Conservation (phyloP, 495 filamentous ascomycete species). For the Aspergillus bridgeri region DNA sequence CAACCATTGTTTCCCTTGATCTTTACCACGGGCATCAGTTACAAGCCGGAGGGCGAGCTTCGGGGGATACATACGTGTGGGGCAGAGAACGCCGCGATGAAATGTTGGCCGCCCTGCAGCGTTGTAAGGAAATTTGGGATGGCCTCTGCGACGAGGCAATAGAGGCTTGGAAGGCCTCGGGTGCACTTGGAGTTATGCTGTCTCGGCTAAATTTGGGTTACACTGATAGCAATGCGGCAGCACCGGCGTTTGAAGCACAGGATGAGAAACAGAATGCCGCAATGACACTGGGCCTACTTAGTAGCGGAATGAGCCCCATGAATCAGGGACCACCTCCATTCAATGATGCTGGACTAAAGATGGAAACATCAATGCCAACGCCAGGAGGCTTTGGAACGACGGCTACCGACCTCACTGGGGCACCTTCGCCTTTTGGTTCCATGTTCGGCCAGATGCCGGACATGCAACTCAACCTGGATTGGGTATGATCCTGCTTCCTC, state of each 20-base stretch:
- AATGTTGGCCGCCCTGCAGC: slow-evolving; percentile 71
- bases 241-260: slow-evolving; percentile 29
- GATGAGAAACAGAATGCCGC: slow-evolving; percentile 63
- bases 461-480: slow-evolving; percentile 67
- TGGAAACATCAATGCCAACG: slow-evolving; percentile 30
- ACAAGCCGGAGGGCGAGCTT: slow-evolving; percentile 35
- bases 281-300: slow-evolving; percentile 78
- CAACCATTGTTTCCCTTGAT: slow-evolving; percentile 85
- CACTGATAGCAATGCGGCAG: slow-evolving; percentile 21
- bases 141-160: slow-evolving; percentile 70
- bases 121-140: slow-evolving; percentile 75
- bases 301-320: slow-evolving; percentile 65
- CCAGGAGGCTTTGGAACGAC: slow-evolving; percentile 34
- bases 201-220: slow-evolving; percentile 58
- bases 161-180: slow-evolving; percentile 81
- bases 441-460: slow-evolving; percentile 60
- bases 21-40: slow-evolving; percentile 48
- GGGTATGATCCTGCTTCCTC: slow-evolving; percentile 54
- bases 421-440: slow-evolving; percentile 51
- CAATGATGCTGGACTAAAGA: slow-evolving; percentile 31
- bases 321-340: slow-evolving; percentile 36
- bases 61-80: slow-evolving; percentile 62
- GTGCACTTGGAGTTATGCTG: slow-evolving; percentile 75
- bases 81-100: slow-evolving; percentile 65
- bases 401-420: slow-evolving; percentile 32